Conservation (phyloP, 257 asterid species). For the Handroanthus guayacan region DNA sequence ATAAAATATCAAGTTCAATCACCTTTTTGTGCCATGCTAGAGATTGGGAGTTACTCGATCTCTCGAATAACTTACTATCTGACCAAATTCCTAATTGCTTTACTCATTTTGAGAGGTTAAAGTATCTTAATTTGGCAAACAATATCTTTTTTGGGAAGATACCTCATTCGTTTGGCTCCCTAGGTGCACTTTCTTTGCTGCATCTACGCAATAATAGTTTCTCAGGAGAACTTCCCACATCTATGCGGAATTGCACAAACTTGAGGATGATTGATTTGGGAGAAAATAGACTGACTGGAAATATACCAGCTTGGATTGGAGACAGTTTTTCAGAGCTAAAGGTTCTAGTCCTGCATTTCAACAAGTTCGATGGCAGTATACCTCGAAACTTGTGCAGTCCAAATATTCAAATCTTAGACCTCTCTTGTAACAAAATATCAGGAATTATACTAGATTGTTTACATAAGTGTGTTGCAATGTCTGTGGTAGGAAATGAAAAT, state of each 20-base stretch:
- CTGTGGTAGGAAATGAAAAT: background rate
- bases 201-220: constrained; percentile 22
- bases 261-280: constrained; percentile 14
- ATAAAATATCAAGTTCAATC: background rate
- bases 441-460: constrained; percentile 30
- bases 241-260: constrained; percentile 20
- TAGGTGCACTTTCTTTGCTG: background rate
- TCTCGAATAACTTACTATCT: background rate
- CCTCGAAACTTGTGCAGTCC: constrained; percentile 18
- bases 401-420: too few species aligned
- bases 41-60: background rate
- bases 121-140: background rate
- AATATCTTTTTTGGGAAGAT: constrained; percentile 30
- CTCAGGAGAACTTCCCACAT: constrained; percentile 33
- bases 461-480: constrained; percentile 20
- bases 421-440: constrained; percentile 27
- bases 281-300: constrained; percentile 16
- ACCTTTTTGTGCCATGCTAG: background rate
- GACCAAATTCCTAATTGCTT: background rate
- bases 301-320: constrained; percentile 31
- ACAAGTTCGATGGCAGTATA: constrained; percentile 5
- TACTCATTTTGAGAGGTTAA: background rate
- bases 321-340: background rate
- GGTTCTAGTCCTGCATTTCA: background rate
- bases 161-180: background rate